Conservation (phyloP, 2,329 filamentous ascomycete species). For the Pyricularia pennisetigena region DNA sequence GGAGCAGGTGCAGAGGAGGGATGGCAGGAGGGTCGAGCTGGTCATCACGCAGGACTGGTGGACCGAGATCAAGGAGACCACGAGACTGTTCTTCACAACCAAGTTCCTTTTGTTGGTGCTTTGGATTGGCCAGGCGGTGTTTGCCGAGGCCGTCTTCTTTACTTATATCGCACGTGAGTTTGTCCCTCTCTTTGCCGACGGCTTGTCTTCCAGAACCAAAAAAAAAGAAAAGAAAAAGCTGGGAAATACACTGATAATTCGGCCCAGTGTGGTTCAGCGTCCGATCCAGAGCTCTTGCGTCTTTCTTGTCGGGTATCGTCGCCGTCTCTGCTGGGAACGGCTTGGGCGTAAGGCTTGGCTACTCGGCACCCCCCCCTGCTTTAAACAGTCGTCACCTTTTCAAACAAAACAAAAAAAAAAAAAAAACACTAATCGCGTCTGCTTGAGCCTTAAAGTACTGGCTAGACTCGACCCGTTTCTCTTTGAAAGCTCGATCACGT, state of each 20-base stretch:
- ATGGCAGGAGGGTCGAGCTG: slow-evolving; percentile 52
- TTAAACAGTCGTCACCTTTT: too few species aligned
- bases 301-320: neutral
- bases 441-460: neutral
- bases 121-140: slow-evolving; percentile 62
- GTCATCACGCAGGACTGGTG: slow-evolving; percentile 44
- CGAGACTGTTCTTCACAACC: slow-evolving; percentile 47
- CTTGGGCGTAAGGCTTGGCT: neutral
- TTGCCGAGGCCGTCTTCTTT: slow-evolving; percentile 24
- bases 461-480: neutral
- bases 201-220: too few species aligned
- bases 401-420: too few species aligned
- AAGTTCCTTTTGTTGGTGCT: slow-evolving; percentile 56
- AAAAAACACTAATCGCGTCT: too few species aligned
- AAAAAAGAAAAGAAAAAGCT: neutral
- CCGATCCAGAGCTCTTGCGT: neutral
- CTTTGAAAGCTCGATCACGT: neutral
- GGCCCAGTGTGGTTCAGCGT: neutral
- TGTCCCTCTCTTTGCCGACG: neutral
- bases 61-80: slow-evolving; percentile 50
- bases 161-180: neutral
- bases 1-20: slow-evolving; percentile 50
- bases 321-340: neutral
- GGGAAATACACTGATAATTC: neutral
- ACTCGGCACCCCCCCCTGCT: too few species aligned